Evolutionary conservation across 805 yeast species (phyloP), one percentile per base, ranked within the genome.

Genomic region (Pichia cabralensis): DNA sequence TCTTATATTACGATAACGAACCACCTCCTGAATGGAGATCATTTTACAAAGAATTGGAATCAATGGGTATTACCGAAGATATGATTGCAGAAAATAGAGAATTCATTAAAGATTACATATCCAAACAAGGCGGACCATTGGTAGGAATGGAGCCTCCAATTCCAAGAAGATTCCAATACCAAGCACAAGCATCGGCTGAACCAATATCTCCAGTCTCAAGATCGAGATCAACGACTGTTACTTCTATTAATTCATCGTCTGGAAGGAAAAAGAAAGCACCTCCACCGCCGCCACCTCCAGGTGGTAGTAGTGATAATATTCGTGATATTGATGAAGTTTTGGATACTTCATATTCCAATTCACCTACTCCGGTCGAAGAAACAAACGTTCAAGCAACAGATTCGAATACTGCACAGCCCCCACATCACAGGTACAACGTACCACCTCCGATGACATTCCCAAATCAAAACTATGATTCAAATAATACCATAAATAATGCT

Each of bases 1-100:
- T 74, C 4, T 58, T 76, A 8, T 83, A 79, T 52, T 82, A 82
- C 50, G 92, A 82, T 51, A 84, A 67, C 44, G 67, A 68, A 38
- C 94, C 94, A 1, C 94, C 94, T 2, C 76, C 78, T 5, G 94
- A 83, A 52, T 84, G 94, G 95, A 58, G 88, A 32, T 64, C 77
- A 2, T 64, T 84, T 37, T 82, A 84, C 44, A 60, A 69, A 8
- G 86, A 80, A 49, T 64, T 84, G 35, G 89, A 78, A 26, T 65
- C 70, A 14, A 79, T 80, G 35, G 95, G 95, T 1, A 84, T 84
- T 38, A 57, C 83, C 1, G 94, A 84, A 49, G 94, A 83, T 45
- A 79, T 81, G 88, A 83, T 84, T 53, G 92, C 88, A 0, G 89
- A 81, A 34, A 82, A 84, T 51, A 65, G 86, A 39, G 82, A 80